Base-by-base conservation (phyloP, 768 basidiomycete genomes). In the Lentinula edodes region DNA sequence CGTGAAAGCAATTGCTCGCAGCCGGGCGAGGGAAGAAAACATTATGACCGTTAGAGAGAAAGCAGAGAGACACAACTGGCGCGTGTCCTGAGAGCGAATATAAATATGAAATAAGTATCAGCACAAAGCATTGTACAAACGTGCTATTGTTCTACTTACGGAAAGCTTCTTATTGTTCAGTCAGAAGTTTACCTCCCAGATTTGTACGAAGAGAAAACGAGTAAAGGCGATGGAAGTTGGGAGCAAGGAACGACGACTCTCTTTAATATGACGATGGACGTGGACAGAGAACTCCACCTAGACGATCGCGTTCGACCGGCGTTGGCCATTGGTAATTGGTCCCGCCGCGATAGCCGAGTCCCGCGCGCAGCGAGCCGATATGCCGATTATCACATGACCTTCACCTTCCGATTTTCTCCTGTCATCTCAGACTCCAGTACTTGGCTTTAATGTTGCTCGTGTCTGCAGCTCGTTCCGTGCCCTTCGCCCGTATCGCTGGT, bases 11-110 rank as follows among this genome's bases (percentile, higher is more conserved):
- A 76, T 46, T 63, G 75, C 83, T 85, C 88, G 89, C 89, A 83
- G 71, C 88, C 88, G 70, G 89, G 88, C 89, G 88, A 89, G 84
- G 68, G 73, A 72, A 72, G 78, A 81, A 72, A 82, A 74, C 87
- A 89, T 88, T 77, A 73, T 76, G 73, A 74, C 71, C 74, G 38
- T 36, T 64, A 62, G 63, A 61, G 64, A 63, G 66, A 28, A 61
- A 62, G 53, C 39, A 39, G 57, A 60, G 52, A 58, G 39, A 38
- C 18, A 38, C 18, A 48, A 38, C 16, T 32, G 35, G 34, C 23
- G 39, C 41, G 42, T 57, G 61, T 51, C 15, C 48, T 48, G 16
- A 46, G 35, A 45, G 18, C 35, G 36, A 28, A 18, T 13, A 36
- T 23, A 16, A 51, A 46, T 28, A 28, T 28, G 28, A 28, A 28